phyloP scores from a whole-genome alignment of 148 eudicot genomes.

The Persicaria tinctoria region DNA sequence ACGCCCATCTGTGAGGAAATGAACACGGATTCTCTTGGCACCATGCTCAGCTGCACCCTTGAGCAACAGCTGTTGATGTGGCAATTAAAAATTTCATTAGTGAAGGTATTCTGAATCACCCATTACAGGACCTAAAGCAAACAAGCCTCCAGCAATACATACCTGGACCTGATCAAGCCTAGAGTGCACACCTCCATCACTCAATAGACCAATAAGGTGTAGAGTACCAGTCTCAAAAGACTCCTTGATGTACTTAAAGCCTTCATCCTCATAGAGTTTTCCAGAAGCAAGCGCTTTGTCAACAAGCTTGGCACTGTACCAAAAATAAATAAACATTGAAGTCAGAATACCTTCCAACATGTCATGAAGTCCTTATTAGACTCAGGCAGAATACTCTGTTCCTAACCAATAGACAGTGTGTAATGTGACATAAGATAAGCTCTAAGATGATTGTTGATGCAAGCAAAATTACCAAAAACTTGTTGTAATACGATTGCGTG shows the following conservation, averaged over 20 bases:
- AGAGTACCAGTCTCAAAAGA: slow-evolving; percentile 59
- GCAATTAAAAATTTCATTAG: slow-evolving; percentile 13
- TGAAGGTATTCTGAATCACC: background rate
- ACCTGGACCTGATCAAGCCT: slow-evolving; percentile 95
- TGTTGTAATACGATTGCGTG: background rate
- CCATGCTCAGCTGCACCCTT: slow-evolving; percentile 79
- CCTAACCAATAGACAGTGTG: background rate
- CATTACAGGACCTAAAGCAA: background rate
- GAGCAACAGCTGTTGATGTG: slow-evolving; percentile 46
- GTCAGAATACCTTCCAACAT: background rate
- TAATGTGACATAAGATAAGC: background rate
- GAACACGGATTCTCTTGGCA: slow-evolving; percentile 86
- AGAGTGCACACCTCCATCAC: slow-evolving; percentile 99
- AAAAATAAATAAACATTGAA: background rate
- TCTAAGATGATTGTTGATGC: background rate
- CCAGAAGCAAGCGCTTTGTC: slow-evolving; percentile 89
- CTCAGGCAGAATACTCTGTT: background rate
- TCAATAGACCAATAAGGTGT: slow-evolving; percentile 85
- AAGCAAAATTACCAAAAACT: background rate
- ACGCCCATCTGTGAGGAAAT: slow-evolving; percentile 86
- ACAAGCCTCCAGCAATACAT: background rate
- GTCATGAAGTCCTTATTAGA: background rate
- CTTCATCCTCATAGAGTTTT: slow-evolving; percentile 77
- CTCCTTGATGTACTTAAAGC: slow-evolving; percentile 75
- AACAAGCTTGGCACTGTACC: slow-evolving; percentile 79